Conservation (phyloP, 441 rosid species). For the Adansonia grandidieri region DNA sequence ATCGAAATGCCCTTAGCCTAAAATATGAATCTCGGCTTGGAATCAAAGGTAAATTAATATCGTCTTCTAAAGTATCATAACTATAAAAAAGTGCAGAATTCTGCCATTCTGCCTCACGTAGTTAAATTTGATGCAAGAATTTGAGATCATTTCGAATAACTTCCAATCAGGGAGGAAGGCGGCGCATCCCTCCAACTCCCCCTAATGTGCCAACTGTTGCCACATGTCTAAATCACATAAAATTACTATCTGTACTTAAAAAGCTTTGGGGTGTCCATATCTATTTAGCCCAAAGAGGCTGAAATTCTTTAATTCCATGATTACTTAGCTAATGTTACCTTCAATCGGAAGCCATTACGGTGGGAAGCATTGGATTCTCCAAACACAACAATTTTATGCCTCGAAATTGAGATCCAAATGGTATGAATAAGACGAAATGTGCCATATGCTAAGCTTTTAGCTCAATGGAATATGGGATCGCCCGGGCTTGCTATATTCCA, state of each 20-base stretch:
- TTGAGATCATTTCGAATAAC: background rate
- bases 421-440: slow-evolving; percentile 50
- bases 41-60: background rate
- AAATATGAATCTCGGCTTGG: background rate
- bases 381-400: slow-evolving; percentile 26
- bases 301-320: slow-evolving; percentile 22
- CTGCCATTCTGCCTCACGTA: background rate
- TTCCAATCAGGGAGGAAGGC: slow-evolving; percentile 21
- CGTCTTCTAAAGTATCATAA: background rate
- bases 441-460: slow-evolving; percentile 41
- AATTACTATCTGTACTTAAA: slow-evolving; percentile 8
- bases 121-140: background rate
- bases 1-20: background rate
- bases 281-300: slow-evolving; percentile 11
- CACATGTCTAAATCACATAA: slow-evolving; percentile 16
- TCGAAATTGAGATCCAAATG: slow-evolving; percentile 39
- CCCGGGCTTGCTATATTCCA: slow-evolving; percentile 35
- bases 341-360: slow-evolving; percentile 40
- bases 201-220: slow-evolving; percentile 1
- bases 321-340: slow-evolving; percentile 24
- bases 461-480: slow-evolving; percentile 28
- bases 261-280: slow-evolving; percentile 25
- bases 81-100: background rate
- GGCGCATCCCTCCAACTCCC: slow-evolving; percentile 19
- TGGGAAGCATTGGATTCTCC: slow-evolving; percentile 58